phyloP scores from a whole-genome alignment of 2,329 filamentous ascomycete genomes.

The Fusarium sambucinum region DNA sequence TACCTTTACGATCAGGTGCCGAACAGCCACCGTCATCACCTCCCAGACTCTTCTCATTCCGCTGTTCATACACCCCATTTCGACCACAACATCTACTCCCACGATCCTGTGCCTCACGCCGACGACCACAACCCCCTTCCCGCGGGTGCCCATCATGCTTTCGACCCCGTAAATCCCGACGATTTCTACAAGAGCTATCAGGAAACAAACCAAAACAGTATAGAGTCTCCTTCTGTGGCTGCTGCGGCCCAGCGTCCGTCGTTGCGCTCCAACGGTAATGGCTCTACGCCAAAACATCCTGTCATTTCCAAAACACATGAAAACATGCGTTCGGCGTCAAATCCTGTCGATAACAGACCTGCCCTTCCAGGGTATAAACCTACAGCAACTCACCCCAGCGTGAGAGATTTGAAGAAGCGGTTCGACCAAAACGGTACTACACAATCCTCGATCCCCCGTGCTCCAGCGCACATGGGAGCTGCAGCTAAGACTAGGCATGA shows the following conservation, averaged over 20 bases:
- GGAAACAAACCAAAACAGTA: constrained; percentile 53
- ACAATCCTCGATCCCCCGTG: constrained; percentile 52
- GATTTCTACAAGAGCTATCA: constrained; percentile 67
- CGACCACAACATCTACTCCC: constrained; percentile 38
- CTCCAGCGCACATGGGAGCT: constrained; percentile 52
- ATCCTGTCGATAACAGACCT: constrained; percentile 63
- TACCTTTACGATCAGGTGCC: constrained; percentile 45
- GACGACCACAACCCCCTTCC: constrained; percentile 42
- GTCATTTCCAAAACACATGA: constrained; percentile 56
- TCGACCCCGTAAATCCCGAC: constrained; percentile 63
- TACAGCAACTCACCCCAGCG: constrained; percentile 69
- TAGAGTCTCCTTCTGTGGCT: constrained; percentile 54
- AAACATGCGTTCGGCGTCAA: constrained; percentile 67
- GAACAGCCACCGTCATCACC: constrained; percentile 36
- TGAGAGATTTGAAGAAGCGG: constrained; percentile 82
- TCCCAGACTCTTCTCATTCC: constrained; percentile 40
- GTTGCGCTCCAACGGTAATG: constrained; percentile 64
- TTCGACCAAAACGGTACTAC: constrained; percentile 73
- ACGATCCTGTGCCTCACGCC: constrained; percentile 44
- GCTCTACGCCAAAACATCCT: constrained; percentile 62
- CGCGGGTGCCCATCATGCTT: constrained; percentile 52
- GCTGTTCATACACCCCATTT: constrained; percentile 28
- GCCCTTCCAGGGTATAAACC: constrained; percentile 49
- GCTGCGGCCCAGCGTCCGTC: constrained; percentile 58
- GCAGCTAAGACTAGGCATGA: constrained; percentile 51